Base-by-base conservation (phyloP, 257 asterid species). In the Lavandula angustifolia region DNA sequence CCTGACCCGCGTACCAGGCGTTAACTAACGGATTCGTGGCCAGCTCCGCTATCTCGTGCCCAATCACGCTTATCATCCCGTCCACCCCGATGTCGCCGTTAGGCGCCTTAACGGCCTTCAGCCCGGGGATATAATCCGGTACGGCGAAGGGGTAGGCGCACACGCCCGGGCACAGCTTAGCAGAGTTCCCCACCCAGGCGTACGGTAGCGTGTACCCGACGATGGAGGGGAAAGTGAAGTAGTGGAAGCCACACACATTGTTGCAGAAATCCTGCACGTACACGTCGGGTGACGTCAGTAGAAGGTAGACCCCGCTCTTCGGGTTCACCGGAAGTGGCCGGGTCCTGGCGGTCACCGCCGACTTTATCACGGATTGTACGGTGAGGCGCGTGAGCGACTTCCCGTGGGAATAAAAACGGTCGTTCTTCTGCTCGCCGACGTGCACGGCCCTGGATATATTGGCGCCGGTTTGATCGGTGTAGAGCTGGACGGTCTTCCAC, bases 161-260 rank as follows among this genome's bases (percentile, higher is more conserved):
- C 2, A 67, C 63, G 0, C 85, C 96, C 1, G 98, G 88, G 76
- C 95, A 91, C 6, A 81, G 58, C 59, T 83, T 82, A 0, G 78
- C 96, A 0, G 98, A 91, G 78, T 91, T 91, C 0, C 98, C 98
- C 32, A 88, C 80, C 98, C 98, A 91, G 12, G 98, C 96, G 84
- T 82, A 91, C 57, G 98, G 96, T 3, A 91, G 85, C 61, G 98
- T 88, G 75, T 91, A 84, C 7, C 98, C 98, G 2, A 91, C 95
- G 6, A 91, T 86, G 1, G 98, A 91, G 0, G 98, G 96, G 70
- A 83, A 91, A 0, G 95, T 88, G 76, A 91, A 91, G 76, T 88
- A 82, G 22, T 91, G 98, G 42, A 88, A 91, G 0, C 98, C 98
- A 12, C 98, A 91, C 0, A 83, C 78, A 10, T 79, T 78, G 73